Evolutionary conservation across 2,329 filamentous ascomycete species (phyloP).

Genomic region (Leptographium lundbergii): DNA sequence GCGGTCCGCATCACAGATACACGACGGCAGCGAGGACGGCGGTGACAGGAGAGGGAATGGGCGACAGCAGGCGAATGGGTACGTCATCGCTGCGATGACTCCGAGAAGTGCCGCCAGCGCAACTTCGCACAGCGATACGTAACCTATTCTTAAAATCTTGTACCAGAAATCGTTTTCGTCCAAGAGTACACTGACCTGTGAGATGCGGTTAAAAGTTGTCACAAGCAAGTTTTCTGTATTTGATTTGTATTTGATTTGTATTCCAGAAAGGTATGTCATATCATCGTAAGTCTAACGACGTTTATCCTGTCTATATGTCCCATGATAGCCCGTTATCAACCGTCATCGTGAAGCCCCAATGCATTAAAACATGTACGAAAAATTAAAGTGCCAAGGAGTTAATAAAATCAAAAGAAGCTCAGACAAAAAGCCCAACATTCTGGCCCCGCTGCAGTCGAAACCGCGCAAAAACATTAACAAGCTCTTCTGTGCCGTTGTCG

Average conservation of each 20-base stretch:
- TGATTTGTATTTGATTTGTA: not conserved
- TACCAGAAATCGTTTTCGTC: not conserved
- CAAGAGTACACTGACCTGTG: not conserved
- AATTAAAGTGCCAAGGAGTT: not conserved
- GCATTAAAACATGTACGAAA: not conserved
- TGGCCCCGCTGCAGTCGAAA: constrained; percentile 13
- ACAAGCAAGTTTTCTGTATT: not conserved
- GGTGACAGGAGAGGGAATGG: too few relatives aligned
- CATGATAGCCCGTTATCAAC: not conserved
- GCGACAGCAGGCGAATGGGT: too few relatives aligned
- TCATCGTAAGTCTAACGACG: not conserved
- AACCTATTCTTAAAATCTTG: not conserved
- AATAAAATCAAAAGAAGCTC: not conserved
- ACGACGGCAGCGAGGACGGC: not conserved
- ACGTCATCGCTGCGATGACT: too few relatives aligned
- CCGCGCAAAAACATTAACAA: constrained; percentile 16
- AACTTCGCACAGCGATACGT: not conserved
- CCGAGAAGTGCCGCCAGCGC: not conserved
- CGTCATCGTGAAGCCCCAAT: not conserved
- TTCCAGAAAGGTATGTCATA: not conserved
- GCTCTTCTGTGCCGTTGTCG: constrained; percentile 10
- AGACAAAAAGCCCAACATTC: constrained; percentile 14
- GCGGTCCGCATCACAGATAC: not conserved
- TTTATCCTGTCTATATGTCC: not conserved
- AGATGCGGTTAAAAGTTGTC: not conserved